Base-by-base conservation (phyloP, 441 rosid species). In the Eutrema salsugineum region DNA sequence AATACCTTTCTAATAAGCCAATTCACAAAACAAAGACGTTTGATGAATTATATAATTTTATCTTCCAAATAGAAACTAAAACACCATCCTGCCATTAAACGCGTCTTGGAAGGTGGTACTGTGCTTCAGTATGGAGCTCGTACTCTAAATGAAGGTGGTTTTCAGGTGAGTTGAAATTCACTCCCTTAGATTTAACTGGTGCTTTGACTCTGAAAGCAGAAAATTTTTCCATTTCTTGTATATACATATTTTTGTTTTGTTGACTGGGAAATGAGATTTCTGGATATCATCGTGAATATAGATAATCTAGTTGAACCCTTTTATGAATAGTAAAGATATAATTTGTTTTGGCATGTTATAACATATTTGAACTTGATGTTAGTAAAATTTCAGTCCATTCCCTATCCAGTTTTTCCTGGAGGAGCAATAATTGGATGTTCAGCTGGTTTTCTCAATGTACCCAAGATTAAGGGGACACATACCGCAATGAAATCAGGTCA, bases 401-500 rank as follows among this genome's bases (percentile, higher is more conserved):
- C 97, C 9, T 94, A 90, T 84, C 98, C 99, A 87, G 90, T 90
- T 83, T 94, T 94, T 67, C 96, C 97, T 1, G 99, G 99, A 71
- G 98, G 99, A 87, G 97, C 92, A 79, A 85, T 94, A 69, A 83
- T 92, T 60, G 99, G 99, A 72, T 94, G 98, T 77, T 88, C 98
- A 5, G 99, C 99, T 78, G 99, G 99, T 71, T 94, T 94, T 83
- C 58, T 94, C 50, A 94, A 94, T 77, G 99, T 94, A 57, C 99
- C 97, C 63, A 94, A 94, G 81, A 92, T 94, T 81, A 94, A 95
- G 83, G 99, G 99, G 62, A 91, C 98, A 16, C 99, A 95, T 68
- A 92, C 99, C 14, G 97, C 99, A 51, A 92, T 95, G 98, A 95
- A 95, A 83, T 95, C 99, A 86, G 99, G 99, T 91, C 71, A 38